Percentiles rank a stretch among this genome's conserved stretches.
Conservation (phyloP, 2,329 filamentous ascomycete species). For the Nakataea oryzae region DNA sequence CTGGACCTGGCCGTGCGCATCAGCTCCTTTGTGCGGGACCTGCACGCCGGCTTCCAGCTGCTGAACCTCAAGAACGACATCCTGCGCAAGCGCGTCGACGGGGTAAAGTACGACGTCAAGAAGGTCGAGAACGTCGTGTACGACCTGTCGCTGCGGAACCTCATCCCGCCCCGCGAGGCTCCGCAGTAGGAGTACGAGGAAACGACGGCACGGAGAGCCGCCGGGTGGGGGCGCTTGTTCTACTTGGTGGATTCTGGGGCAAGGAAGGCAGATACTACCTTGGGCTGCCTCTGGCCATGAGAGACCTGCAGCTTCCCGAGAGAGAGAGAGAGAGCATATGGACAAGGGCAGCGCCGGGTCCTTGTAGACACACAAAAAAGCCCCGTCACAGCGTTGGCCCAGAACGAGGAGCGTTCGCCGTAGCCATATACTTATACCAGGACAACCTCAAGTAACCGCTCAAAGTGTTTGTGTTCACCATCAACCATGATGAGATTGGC, state of each 20-base stretch:
- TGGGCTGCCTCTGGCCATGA: not conserved
- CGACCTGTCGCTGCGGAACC: constrained; percentile 76
- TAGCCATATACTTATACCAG: no score
- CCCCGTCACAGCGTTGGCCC: no score
- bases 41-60: constrained; percentile 93
- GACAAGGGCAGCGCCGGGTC: no score
- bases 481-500: no score
- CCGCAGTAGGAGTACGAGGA: not conserved
- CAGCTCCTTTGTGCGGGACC: constrained; percentile 84
- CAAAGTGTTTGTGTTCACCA: no score
- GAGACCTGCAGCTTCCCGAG: no score
- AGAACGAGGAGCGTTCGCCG: no score
- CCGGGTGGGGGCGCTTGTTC: not conserved
- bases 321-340: no score
- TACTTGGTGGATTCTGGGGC: not conserved
- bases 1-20: constrained; percentile 79
- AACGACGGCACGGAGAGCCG: no score
- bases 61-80: constrained; percentile 96
- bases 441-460: no score
- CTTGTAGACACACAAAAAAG: no score
- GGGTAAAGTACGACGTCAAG: constrained; percentile 95
- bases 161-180: constrained; percentile 41
- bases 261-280: not conserved
- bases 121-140: constrained; percentile 98
- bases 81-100: constrained; percentile 77